Evolutionary conservation across 148 eudicot species (phyloP).

Genomic region (Rhododendron ferrugineum): DNA sequence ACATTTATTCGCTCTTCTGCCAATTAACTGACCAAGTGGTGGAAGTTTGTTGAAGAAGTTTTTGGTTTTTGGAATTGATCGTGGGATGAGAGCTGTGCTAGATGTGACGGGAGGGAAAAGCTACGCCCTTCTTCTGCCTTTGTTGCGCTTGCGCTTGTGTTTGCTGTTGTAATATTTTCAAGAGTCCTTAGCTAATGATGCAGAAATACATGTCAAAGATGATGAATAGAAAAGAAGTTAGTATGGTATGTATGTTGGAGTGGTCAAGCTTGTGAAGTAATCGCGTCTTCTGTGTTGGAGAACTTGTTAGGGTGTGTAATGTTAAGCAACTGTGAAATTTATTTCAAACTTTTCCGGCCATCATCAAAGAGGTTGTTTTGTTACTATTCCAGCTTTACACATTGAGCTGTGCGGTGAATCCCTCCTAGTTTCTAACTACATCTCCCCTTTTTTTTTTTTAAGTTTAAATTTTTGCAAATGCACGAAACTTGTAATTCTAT

Average conservation of each 20-base stretch:
- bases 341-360: background rate
- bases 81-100: background rate
- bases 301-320: background rate
- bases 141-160: background rate
- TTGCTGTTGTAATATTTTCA: background rate
- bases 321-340: background rate
- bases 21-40: background rate
- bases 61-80: background rate
- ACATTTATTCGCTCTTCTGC: background rate
- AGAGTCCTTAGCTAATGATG: background rate
- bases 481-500: background rate
- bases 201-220: background rate
- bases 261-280: background rate
- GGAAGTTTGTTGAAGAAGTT: background rate
- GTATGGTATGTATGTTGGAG: background rate
- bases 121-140: background rate
- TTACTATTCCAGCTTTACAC: background rate
- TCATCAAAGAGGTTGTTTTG: background rate
- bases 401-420: background rate
- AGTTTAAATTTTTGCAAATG: background rate
- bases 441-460: background rate
- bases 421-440: background rate
- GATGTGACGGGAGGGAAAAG: background rate
- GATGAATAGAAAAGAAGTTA: background rate
- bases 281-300: background rate